Evolutionary conservation across 768 basidiomycete genomes (phyloP), one percentile per base, ranked within the genome.

Genomic region (Termitomyces titanicus): DNA sequence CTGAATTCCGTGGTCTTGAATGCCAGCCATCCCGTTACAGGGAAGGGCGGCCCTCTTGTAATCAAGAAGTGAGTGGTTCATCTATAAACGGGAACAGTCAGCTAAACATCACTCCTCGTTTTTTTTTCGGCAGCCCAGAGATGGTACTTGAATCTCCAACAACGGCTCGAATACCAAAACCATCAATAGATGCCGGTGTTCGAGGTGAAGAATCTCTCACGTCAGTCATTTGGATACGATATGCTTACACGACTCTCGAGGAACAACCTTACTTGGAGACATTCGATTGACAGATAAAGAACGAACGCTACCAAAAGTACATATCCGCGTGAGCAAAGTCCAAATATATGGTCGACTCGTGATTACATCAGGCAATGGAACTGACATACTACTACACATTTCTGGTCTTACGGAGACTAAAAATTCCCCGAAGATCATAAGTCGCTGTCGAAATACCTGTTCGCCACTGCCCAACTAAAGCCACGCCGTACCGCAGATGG

Each of bases 391-490:
- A 37, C 58, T 50, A 66, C 38, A 55, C 48, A n/a, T 60, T 60
- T 38, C 61, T 57, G 40, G 53, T 66, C 65, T 79, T 83, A 39
- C 68, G 74, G 71, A 86, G 68, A 64, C 83, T 83, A 70, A 86
- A 86, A 53, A 85, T 78, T 18, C 84, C 83, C 13, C 72, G 68
- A 45, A 80, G 65, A 51, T 73, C 67, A 48, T 70, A 66, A 27
- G 58, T 66, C 22, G 71, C 70, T 20, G 62, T 63, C 6, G 64
- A 60, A 11, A 55, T 53, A 50, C 75, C 72, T 38, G 78, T 72
- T 45, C 75, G 64, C 80, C 84, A 84, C 27, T 74, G 72, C 17
- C 86, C 86, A 27, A 81, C 78, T 57, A 87, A 72, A 24, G 77
- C 76, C 35, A 64, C 63, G 27, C 74, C 76, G 55, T 76, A 78